Conservation (phyloP, 1,139 yeast species). For the Scheffersomyces quercinus region DNA sequence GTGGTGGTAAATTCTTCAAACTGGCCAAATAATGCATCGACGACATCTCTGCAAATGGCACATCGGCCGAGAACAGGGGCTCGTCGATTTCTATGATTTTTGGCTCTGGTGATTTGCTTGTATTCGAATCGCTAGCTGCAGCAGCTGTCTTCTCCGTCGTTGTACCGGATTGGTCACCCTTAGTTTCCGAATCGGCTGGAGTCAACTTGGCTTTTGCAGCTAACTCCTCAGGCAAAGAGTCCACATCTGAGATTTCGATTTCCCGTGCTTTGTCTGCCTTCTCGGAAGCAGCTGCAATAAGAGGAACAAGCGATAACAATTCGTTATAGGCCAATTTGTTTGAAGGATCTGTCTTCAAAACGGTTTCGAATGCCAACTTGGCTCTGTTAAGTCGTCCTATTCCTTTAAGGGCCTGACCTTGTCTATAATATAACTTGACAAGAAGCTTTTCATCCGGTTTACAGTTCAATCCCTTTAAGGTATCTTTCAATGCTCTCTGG, state of each 20-base stretch:
- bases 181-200: background rate
- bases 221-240: slow-evolving; percentile 41
- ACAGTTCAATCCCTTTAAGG: slow-evolving; percentile 54
- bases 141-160: too few relatives aligned
- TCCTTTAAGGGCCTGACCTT: slow-evolving; percentile 47
- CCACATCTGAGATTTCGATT: slow-evolving; percentile 47
- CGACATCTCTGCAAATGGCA: slow-evolving; percentile 22
- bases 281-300: slow-evolving; percentile 8
- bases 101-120: too few relatives aligned
- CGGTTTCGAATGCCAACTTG: slow-evolving; percentile 34
- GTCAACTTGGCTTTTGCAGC: background rate
- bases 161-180: background rate
- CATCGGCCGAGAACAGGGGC: background rate
- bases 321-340: slow-evolving; percentile 38
- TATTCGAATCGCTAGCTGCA: too few relatives aligned
- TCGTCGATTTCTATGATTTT: too few relatives aligned
- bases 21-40: slow-evolving; percentile 34
- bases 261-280: slow-evolving; percentile 13
- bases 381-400: slow-evolving; percentile 36
- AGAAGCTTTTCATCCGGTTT: slow-evolving; percentile 32
- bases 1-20: slow-evolving; percentile 26
- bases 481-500: slow-evolving; percentile 60
- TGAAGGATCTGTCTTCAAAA: slow-evolving; percentile 45
- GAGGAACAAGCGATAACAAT: slow-evolving; percentile 13
- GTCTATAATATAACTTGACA: slow-evolving; percentile 60